Conservation (phyloP, 495 filamentous ascomycete species). For the Podospora fimiseda region DNA sequence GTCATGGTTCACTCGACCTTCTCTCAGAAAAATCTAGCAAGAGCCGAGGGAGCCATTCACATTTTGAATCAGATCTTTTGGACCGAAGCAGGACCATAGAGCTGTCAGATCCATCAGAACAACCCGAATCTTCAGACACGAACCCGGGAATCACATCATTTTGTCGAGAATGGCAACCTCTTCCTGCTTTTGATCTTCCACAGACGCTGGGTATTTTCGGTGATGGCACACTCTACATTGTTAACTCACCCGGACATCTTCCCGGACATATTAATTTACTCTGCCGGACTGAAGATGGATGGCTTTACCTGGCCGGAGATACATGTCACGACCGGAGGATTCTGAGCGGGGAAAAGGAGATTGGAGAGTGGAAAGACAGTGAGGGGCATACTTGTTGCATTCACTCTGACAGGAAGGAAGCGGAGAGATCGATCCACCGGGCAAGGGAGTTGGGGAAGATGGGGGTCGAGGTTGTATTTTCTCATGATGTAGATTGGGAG, state of each 20-base stretch:
- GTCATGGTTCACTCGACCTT: constrained; percentile 28
- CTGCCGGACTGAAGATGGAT: constrained; percentile 12
- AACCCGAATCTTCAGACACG: neutral
- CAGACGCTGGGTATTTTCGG: constrained; percentile 35
- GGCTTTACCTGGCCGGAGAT: constrained; percentile 40
- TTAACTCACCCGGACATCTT: constrained; percentile 41
- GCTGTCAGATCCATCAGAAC: constrained; percentile 19
- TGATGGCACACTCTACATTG: constrained; percentile 33
- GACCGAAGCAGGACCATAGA: constrained; percentile 31
- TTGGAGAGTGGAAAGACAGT: constrained; percentile 36
- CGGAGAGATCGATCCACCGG: constrained; percentile 29
- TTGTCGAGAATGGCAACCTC: constrained; percentile 27
- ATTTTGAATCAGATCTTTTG: constrained; percentile 36
- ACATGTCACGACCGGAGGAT: constrained; percentile 39
- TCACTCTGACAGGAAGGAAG: constrained; percentile 27
- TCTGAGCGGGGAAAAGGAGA: constrained; percentile 30
- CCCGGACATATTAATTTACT: constrained; percentile 43
- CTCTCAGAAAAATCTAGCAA: constrained; percentile 21
- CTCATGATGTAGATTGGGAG: constrained; percentile 41
- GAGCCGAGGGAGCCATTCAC: constrained; percentile 28
- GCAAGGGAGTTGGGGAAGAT: constrained; percentile 26
- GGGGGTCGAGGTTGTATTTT: constrained; percentile 37
- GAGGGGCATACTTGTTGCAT: constrained; percentile 31
- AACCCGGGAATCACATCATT: neutral
- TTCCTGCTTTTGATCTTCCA: constrained; percentile 17